Base-by-base conservation (phyloP, 257 asterid species). In the Knoxia roxburghii region DNA sequence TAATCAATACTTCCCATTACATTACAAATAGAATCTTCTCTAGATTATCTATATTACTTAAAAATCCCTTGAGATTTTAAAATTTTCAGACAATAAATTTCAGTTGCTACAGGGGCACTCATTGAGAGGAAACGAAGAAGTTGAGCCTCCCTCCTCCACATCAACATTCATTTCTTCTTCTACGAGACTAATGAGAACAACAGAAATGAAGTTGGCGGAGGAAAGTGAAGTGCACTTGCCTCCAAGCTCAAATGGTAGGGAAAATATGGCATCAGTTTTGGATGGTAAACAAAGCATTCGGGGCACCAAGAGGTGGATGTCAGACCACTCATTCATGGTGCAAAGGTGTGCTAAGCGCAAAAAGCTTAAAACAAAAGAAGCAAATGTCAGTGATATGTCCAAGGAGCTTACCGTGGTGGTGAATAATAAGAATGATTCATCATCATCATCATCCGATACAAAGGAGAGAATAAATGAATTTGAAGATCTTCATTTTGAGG, bases 291-390 rank as follows among this genome's bases (percentile, higher is more conserved):
- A 29, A 17, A 5, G 41, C 10, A 30, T 17, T 12, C 41, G 2
- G 24, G 23, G 40, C 29, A 13, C 6, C 41, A 56, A 29, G 7
- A 56, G 41, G 41, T 27, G 40, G 40, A 30, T 56, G 20, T 56
- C 62, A 15, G 41, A 56, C 5, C 41, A 29, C 21, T 56, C 62
- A 56, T 21, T 56, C 30, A 40, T 56, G 1, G 62, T 56, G 41
- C 62, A 56, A 30, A 56, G 62, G 41, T 56, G 62, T 56, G 62
- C 62, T 30, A 56, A 56, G 35, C 35, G 62, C 10, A 56, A 56
- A 41, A 20, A 41, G 62, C 41, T 56, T 7, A 56, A 56, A 29
- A 41, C 23, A 29, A 56, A 56, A 35, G 62, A 12, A 12, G n/a
- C n/a, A n/a, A n/a, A n/a, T n/a, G n/a, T n/a, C n/a, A n/a, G n/a